phyloP scores from a whole-genome alignment of 768 basidiomycete species.

The Hygrophoropsis aurantiaca region DNA sequence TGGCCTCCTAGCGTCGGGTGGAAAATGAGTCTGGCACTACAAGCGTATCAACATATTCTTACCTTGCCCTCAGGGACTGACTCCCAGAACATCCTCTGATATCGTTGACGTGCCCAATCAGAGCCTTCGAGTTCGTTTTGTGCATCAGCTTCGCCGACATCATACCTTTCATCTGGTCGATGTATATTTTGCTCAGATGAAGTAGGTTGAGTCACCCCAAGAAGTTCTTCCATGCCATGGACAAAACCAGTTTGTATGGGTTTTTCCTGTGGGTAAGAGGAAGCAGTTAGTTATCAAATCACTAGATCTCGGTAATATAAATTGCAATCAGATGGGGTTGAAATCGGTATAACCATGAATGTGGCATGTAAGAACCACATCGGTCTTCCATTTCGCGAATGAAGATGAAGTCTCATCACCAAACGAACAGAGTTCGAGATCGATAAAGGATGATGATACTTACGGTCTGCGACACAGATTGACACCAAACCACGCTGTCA shows the following conservation, averaged over 20 bases:
- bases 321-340: slow-evolving; percentile 70
- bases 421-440: slow-evolving; percentile 4
- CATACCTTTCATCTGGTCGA: slow-evolving; percentile 31
- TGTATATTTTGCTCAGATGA: slow-evolving; percentile 10
- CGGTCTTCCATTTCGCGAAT: slow-evolving; percentile 71
- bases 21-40: neutral
- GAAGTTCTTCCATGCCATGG: slow-evolving; percentile 75
- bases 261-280: slow-evolving; percentile 45
- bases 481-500: too few species aligned
- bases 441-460: too few species aligned
- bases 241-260: slow-evolving; percentile 78
- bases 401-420: slow-evolving; percentile 58
- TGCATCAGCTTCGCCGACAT: slow-evolving; percentile 60
- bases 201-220: slow-evolving; percentile 50
- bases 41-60: too few species aligned
- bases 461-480: too few species aligned
- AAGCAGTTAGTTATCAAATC: slow-evolving; percentile 3
- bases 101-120: slow-evolving; percentile 57
- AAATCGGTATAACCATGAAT: slow-evolving; percentile 60
- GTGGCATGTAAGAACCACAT: slow-evolving; percentile 57
- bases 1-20: slow-evolving; percentile 48
- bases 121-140: slow-evolving; percentile 53
- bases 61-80: slow-evolving; percentile 71
- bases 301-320: slow-evolving; percentile 75
- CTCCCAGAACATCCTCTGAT: slow-evolving; percentile 79